phyloP scores from a whole-genome alignment of 2,329 filamentous ascomycete genomes.

The Claviceps monticola region DNA sequence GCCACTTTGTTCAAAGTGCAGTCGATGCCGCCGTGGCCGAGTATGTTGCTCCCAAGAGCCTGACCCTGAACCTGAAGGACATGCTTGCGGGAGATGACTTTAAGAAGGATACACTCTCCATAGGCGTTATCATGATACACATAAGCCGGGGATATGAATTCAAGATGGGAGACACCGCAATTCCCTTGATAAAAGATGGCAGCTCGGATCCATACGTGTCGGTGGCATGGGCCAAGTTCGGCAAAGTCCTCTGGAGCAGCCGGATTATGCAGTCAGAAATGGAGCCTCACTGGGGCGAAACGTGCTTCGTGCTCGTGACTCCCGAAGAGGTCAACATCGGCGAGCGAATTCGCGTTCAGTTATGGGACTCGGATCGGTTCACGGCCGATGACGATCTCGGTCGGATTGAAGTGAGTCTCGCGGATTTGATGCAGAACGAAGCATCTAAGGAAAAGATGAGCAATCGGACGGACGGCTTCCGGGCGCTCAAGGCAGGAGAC shows the following conservation, averaged over 20 bases:
- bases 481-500: conserved; percentile 49
- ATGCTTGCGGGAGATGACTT: conserved; percentile 68
- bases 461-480: conserved; percentile 51
- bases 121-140: conserved; percentile 50
- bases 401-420: conserved; percentile 55
- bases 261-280: conserved; percentile 52
- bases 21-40: conserved; percentile 61
- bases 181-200: conserved; percentile 44
- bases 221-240: conserved; percentile 66
- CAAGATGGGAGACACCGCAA: conserved; percentile 52
- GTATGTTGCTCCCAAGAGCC: conserved; percentile 63
- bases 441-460: conserved; percentile 48
- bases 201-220: conserved; percentile 59
- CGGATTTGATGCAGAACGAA: conserved; percentile 45
- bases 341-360: conserved; percentile 52
- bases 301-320: conserved; percentile 53
- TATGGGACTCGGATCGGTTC: conserved; percentile 64
- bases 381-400: conserved; percentile 64
- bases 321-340: conserved; percentile 59
- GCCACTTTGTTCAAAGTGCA: conserved; percentile 59
- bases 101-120: conserved; percentile 56
- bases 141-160: conserved; percentile 57
- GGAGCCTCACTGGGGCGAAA: conserved; percentile 59
- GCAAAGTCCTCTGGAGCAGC: conserved; percentile 46
- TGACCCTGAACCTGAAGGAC: conserved; percentile 61